Percentiles rank a stretch among this genome's conserved stretches.
Evolutionary conservation across 1,139 yeast species (phyloP).

Genomic region (Komagataea norvegica): DNA sequence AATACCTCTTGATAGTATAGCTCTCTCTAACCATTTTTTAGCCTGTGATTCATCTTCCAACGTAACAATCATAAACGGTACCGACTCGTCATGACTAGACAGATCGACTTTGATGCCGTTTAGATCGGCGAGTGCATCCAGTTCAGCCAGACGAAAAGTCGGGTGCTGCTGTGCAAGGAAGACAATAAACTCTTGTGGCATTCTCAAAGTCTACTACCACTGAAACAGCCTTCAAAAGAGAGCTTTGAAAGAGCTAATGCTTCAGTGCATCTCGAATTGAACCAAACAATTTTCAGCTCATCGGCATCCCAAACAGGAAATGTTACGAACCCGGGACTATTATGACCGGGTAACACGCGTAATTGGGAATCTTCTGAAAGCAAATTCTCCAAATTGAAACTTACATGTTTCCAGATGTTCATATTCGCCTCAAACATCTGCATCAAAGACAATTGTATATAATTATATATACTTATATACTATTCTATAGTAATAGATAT

Average conservation of each 20-base stretch:
- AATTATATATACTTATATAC: conserved; percentile 1
- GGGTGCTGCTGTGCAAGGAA: conserved; percentile 83
- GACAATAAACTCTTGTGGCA: conserved; percentile 46
- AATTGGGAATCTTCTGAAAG: no score
- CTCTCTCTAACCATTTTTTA: conserved; percentile 52
- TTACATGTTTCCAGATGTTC: no score
- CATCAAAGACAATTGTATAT: neutral
- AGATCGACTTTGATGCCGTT: conserved; percentile 55
- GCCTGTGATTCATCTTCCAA: conserved; percentile 68
- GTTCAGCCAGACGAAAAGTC: conserved; percentile 73
- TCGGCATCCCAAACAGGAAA: conserved; percentile 2
- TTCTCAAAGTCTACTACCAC: conserved; percentile 1
- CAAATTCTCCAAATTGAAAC: no score
- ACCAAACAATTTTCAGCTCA: neutral
- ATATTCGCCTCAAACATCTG: no score
- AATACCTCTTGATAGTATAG: conserved; percentile 68
- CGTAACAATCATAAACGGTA: conserved; percentile 69
- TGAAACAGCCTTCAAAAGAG: no score
- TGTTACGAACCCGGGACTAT: conserved; percentile 1
- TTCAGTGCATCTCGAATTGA: no score
- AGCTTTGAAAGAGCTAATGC: no score
- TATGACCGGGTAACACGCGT: neutral
- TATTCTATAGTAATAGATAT: conserved; percentile 9
- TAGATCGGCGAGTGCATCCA: conserved; percentile 75
- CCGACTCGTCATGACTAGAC: conserved; percentile 48